Evolutionary conservation across 1,284 basidiomycete genomes (phyloP).

Genomic region (Malassezia equina): DNA sequence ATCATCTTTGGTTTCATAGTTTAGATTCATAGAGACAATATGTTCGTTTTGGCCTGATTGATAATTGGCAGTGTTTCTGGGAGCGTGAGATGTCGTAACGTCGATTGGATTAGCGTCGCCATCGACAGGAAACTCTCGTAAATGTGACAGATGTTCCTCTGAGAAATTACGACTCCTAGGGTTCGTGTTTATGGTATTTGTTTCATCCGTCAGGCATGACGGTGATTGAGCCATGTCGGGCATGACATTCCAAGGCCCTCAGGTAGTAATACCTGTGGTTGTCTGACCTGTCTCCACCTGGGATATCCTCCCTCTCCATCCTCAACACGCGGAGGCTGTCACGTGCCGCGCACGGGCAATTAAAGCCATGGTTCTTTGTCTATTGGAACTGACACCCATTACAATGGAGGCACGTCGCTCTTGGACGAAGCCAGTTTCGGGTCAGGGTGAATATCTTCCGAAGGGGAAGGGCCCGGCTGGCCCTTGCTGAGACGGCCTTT

Average conservation of each 20-base stretch:
- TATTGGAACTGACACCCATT: not conserved
- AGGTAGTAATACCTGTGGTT: not conserved
- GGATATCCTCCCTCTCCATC: not conserved
- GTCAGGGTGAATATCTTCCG: conserved; percentile 25
- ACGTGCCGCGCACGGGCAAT: not conserved
- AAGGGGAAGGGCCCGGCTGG: conserved; percentile 35
- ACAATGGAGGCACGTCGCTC: not conserved
- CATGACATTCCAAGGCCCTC: not conserved
- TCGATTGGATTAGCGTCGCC: not conserved
- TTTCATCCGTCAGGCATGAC: not conserved
- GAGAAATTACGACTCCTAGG: not conserved
- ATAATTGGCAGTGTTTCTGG: not conserved
- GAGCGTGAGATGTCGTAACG: not conserved
- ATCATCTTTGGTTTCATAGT: not conserved
- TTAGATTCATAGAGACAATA: not conserved
- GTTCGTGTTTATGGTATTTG: not conserved
- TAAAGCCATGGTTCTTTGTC: not conserved
- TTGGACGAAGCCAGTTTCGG: conserved; percentile 26
- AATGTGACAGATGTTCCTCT: not conserved
- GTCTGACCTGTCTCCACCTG: not conserved
- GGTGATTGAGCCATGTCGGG: not conserved
- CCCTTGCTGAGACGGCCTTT: conserved; percentile 36
- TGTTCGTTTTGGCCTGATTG: not conserved
- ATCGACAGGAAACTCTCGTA: not conserved
- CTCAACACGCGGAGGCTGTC: not conserved